Evolutionary conservation across 371 early-diverging fungal genomes (phyloP).

Genomic region (Nematocida sp.): DNA sequence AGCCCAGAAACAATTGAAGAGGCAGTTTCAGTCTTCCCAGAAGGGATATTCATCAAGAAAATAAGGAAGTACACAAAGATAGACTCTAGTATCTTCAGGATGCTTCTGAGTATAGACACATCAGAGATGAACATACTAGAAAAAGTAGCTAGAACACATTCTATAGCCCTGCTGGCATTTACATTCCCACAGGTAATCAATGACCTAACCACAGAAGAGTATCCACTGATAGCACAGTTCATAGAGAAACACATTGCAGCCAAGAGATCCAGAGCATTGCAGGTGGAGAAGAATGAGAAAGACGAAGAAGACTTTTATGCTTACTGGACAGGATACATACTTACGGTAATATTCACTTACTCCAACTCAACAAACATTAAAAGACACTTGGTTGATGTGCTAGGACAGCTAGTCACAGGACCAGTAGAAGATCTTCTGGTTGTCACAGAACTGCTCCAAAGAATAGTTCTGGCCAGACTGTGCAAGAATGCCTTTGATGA

Average conservation of each 20-base stretch:
- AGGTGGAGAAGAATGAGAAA: neutral
- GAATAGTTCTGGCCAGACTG: constrained; percentile 16
- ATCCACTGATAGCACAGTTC: neutral
- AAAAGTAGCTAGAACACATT: neutral
- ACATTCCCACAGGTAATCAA: constrained; percentile 14
- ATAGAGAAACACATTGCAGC: neutral
- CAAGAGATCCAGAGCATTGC: neutral
- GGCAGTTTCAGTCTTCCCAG: neutral
- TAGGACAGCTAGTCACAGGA: neutral
- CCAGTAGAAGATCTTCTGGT: neutral
- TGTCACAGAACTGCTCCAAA: constrained; percentile 20
- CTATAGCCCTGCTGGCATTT: neutral
- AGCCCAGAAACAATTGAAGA: neutral
- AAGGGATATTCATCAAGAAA: constrained; percentile 17
- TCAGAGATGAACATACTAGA: neutral
- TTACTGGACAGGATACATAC: constrained; percentile 28
- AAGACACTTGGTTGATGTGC: neutral
- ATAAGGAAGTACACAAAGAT: neutral
- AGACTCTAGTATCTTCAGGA: constrained; percentile 1
- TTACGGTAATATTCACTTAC: constrained; percentile 12
- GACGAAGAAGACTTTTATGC: constrained; percentile 13
- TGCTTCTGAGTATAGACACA: neutral
- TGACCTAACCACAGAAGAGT: neutral
- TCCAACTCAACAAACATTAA: neutral
- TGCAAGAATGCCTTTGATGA: constrained; percentile 30